A percentile compares a stretch with the other conserved stretches of the same genome.
Evolutionary conservation across 768 basidiomycete genomes (phyloP).

Genomic region (Hypsizygus marmoreus): DNA sequence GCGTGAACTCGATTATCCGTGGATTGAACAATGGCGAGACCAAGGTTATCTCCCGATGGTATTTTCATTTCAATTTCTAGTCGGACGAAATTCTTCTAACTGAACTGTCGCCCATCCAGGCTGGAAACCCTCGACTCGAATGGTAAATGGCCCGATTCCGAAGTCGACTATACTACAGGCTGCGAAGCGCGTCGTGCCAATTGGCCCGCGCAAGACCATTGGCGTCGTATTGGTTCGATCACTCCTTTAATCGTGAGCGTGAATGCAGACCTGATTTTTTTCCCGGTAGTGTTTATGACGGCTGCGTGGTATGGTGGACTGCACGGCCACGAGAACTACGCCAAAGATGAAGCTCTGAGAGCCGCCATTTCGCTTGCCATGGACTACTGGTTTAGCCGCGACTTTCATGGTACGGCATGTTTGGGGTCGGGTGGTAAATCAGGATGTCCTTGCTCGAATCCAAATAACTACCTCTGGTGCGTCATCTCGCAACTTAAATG

Average conservation of each 20-base stretch:
- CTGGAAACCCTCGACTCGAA: slow-evolving; percentile 45
- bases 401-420: slow-evolving; percentile 56
- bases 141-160: slow-evolving; percentile 56
- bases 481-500: slow-evolving; percentile 1
- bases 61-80: too few relatives aligned
- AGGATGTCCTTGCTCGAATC: slow-evolving; percentile 57
- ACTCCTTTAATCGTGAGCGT: background rate
- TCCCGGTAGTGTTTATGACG: slow-evolving; percentile 47
- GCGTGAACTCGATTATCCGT: too few relatives aligned
- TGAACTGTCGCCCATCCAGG: too few relatives aligned
- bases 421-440: slow-evolving; percentile 54
- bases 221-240: slow-evolving; percentile 52
- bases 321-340: slow-evolving; percentile 40
- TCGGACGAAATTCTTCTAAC: too few relatives aligned
- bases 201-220: slow-evolving; percentile 69
- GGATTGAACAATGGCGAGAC: too few relatives aligned
- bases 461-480: slow-evolving; percentile 41
- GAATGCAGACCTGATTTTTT: slow-evolving; percentile 3
- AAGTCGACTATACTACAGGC: slow-evolving; percentile 64
- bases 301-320: slow-evolving; percentile 60
- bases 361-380: slow-evolving; percentile 50
- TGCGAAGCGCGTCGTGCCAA: slow-evolving; percentile 64
- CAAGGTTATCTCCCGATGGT: too few relatives aligned
- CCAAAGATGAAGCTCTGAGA: slow-evolving; percentile 40
- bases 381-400: slow-evolving; percentile 65